Evolutionary conservation across 306 rosid genomes (phyloP), one percentile per base, ranked within the genome.

Genomic region (Datisca glomerata): DNA sequence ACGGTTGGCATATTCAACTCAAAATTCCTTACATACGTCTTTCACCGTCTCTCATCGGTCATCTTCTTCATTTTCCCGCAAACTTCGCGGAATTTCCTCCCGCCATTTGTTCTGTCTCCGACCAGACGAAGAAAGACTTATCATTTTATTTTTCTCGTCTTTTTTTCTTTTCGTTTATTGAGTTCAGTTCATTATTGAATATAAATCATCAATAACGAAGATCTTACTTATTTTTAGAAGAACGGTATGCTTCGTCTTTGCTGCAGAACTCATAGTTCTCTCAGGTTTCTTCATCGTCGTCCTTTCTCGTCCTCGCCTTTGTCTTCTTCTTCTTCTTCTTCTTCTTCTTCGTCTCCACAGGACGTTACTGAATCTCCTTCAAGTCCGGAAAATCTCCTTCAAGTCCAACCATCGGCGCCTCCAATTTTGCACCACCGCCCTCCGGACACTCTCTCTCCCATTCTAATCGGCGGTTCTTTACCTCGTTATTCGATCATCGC

Each of bases 201-300:
- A n/a, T n/a, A n/a, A n/a, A n/a, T n/a, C n/a, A n/a, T n/a, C n/a
- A n/a, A n/a, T n/a, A n/a, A n/a, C n/a, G n/a, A n/a, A n/a, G n/a
- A n/a, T n/a, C n/a, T n/a, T n/a, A n/a, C n/a, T n/a, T n/a, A n/a
- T n/a, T n/a, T n/a, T n/a, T n/a, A n/a, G n/a, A n/a, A n/a, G n/a
- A 31, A 8, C n/a, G n/a, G 2, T 14, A 80, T 89, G 84, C 72
- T 68, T 50, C 84, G 91, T 42, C 39, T 71, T 58, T 56, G 61
- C 57, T 61, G 49, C 16, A 68, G 69, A 66, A 55, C 59, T 18
- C 70, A 63, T 56, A 59, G 75, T 59, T 34, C 44, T 55, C 52
- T 61, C 50, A 79, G 71, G 51, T 59, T 58, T 45, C 66, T 57
- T 63, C 43, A 50, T n/a, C 66, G 3, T 59, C 62, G 25, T 41